These are phyloP conservation scores for Cryptococcus maquisensis DNA, from an alignment of 1,284 basidiomycete species.

Conservation along the genomic window DNA sequence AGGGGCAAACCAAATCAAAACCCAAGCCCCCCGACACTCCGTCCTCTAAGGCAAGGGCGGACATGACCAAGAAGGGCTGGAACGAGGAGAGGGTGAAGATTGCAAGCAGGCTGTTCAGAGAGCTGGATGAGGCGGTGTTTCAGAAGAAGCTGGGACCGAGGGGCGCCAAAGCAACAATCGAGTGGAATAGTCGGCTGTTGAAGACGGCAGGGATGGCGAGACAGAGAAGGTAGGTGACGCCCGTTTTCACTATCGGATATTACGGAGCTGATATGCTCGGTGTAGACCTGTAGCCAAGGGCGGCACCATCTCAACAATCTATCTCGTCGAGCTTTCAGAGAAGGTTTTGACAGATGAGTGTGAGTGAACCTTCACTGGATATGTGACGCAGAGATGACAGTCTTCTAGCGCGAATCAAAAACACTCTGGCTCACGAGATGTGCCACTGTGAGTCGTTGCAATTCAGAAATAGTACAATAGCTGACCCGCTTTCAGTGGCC, in stretches of 20 bases:
- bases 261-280: too few species aligned
- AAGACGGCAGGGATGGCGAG: constrained; percentile 44
- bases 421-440: constrained; percentile 48
- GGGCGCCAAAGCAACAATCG: constrained; percentile 26
- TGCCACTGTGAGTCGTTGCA: constrained; percentile 38
- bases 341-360: constrained; percentile 37
- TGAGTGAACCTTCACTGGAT: constrained; percentile 5
- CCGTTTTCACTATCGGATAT: background rate
- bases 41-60: background rate
- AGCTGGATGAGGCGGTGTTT: constrained; percentile 41
- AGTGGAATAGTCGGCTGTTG: constrained; percentile 42
- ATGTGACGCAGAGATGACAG: background rate
- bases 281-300: constrained; percentile 5
- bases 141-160: constrained; percentile 26
- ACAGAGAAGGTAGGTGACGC: constrained; percentile 19
- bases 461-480: background rate
- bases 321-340: constrained; percentile 30
- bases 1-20: background rate
- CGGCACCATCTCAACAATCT: constrained; percentile 4
- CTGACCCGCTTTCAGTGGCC: constrained; percentile 29
- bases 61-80: constrained; percentile 24
- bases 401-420: constrained; percentile 35
- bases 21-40: background rate
- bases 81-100: constrained; percentile 22
- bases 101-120: constrained; percentile 37